These are phyloP conservation scores for Imleria badia DNA, from an alignment of 768 basidiomycete species.

Conservation along the genomic window DNA sequence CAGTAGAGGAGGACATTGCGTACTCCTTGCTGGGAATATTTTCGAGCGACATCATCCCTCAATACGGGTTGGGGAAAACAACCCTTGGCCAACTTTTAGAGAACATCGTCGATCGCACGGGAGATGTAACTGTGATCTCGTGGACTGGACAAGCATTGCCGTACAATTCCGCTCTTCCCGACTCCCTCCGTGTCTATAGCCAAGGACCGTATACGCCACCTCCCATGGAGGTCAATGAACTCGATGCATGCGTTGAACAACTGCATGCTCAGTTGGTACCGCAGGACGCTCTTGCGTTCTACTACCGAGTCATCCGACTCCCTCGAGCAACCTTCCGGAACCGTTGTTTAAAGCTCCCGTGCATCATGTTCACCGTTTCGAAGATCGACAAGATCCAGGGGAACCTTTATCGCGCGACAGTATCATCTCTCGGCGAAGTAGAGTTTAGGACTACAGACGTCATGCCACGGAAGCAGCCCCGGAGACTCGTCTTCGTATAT, in stretches of 20 bases:
- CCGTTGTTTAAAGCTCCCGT: neutral
- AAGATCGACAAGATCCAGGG: neutral
- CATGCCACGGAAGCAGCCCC: neutral
- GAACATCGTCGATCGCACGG: slow-evolving; percentile 1
- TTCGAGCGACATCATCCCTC: slow-evolving; percentile 3
- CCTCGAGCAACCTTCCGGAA: neutral
- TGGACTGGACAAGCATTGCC: slow-evolving; percentile 5
- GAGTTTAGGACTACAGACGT: neutral
- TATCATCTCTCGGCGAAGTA: neutral
- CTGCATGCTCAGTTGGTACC: neutral
- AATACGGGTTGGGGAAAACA: neutral
- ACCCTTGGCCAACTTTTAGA: slow-evolving; percentile 8
- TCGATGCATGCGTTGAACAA: neutral
- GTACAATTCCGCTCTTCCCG: slow-evolving; percentile 12
- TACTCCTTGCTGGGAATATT: slow-evolving; percentile 14
- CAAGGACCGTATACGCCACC: neutral
- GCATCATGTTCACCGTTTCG: neutral
- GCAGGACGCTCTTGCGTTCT: neutral
- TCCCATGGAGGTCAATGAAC: neutral
- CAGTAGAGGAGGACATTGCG: slow-evolving; percentile 7
- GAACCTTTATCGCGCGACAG: neutral
- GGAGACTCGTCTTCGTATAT: slow-evolving; percentile 2
- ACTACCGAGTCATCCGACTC: neutral
- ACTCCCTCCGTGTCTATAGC: neutral
- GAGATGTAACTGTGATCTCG: slow-evolving; percentile 5